phyloP scores from a whole-genome alignment of 148 eudicot genomes.

The Rhododendron vialii region DNA sequence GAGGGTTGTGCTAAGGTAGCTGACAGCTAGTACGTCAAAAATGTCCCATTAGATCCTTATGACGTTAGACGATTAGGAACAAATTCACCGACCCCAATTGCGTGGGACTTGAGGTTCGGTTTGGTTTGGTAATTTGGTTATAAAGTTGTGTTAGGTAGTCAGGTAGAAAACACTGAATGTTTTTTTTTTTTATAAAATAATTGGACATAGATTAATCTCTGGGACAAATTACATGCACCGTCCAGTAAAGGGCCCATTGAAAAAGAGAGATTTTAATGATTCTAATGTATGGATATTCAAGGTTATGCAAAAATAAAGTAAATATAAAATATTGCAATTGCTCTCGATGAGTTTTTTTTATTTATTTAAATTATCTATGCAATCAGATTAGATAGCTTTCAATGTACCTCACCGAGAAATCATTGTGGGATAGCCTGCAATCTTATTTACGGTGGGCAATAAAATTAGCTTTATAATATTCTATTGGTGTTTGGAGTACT shows the following conservation, averaged over 20 bases:
- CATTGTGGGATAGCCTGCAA: not conserved
- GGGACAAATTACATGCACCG: not conserved
- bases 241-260: not conserved
- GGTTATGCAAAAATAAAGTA: not conserved
- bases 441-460: not conserved
- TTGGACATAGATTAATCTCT: not conserved
- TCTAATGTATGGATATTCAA: not conserved
- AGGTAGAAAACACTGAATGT: not conserved
- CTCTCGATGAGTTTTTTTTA: not conserved
- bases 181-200: not conserved
- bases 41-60: not conserved
- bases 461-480: not conserved
- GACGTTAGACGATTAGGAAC: not conserved
- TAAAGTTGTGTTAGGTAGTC: not conserved
- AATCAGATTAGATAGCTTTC: not conserved
- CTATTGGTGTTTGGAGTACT: not conserved
- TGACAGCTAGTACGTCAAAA: not conserved
- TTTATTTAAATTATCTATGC: not conserved
- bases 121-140: not conserved
- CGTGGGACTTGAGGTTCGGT: not conserved
- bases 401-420: not conserved
- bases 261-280: not conserved
- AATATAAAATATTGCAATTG: not conserved
- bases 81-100: not conserved
- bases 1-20: not conserved